These are phyloP conservation scores for Forsythia suspensa DNA, from an alignment of 257 asterid genomes.

Conservation along the genomic window DNA sequence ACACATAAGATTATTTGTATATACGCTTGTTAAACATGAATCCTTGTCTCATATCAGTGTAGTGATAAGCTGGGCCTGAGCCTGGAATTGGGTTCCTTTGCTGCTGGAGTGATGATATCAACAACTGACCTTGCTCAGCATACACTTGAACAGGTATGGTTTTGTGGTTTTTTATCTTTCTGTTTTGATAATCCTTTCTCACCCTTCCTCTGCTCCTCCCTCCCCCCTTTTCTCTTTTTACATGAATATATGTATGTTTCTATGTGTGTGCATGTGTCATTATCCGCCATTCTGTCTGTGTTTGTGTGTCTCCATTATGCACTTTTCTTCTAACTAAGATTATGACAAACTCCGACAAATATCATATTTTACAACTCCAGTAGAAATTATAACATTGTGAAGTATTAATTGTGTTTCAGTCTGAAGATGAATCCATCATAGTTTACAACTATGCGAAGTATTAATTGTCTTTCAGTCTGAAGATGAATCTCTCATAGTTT, in stretches of 20 bases:
- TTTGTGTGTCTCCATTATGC: too few species aligned
- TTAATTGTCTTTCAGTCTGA: too few species aligned
- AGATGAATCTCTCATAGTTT: too few species aligned
- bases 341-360: too few species aligned
- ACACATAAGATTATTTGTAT: conserved; percentile 9
- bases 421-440: too few species aligned
- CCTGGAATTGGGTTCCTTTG: conserved; percentile 90
- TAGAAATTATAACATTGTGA: too few species aligned
- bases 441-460: too few species aligned
- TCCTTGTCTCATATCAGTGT: conserved; percentile 55
- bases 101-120: conserved; percentile 93
- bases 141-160: conserved; percentile 74
- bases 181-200: background rate
- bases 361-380: too few species aligned
- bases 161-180: background rate
- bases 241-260: background rate
- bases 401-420: too few species aligned
- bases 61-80: conserved; percentile 85
- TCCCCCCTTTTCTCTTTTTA: background rate
- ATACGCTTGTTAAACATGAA: background rate
- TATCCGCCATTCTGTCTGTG: too few species aligned
- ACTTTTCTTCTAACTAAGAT: too few species aligned
- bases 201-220: background rate
- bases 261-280: too few species aligned
- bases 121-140: conserved; percentile 81